Percentiles rank a stretch among this genome's conserved stretches.
phyloP scores from a whole-genome alignment of 2,329 filamentous ascomycete genomes.

The Elsinoe fawcettii region DNA sequence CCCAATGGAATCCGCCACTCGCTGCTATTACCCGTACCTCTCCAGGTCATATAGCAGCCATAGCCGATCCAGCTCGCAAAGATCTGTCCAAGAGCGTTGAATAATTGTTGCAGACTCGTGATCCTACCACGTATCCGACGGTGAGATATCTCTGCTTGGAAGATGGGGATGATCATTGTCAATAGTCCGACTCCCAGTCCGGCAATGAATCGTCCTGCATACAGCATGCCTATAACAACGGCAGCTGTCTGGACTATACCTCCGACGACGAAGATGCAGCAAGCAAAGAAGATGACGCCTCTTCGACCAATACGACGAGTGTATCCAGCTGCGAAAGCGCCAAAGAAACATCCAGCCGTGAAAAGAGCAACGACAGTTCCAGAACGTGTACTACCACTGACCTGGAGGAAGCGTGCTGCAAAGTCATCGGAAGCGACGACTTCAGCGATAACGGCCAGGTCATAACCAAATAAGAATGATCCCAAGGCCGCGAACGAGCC shows the following conservation, averaged over 20 bases:
- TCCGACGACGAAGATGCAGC: conserved; percentile 31
- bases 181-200: conserved; percentile 35
- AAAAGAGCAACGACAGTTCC: conserved; percentile 23
- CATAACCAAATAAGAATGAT: conserved; percentile 44
- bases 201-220: conserved; percentile 22
- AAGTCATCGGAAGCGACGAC: conserved; percentile 23
- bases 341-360: conserved; percentile 22
- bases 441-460: conserved; percentile 29
- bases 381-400: conserved; percentile 18
- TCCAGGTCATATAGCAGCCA: conserved; percentile 22
- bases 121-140: conserved; percentile 22
- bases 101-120: conserved; percentile 23
- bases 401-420: conserved; percentile 20
- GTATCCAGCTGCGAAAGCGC: conserved; percentile 45
- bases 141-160: conserved; percentile 66
- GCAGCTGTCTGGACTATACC: conserved; percentile 23
- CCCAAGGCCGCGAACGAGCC: conserved; percentile 40
- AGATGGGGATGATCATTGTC: conserved; percentile 63
- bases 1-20: conserved; percentile 23
- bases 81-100: conserved; percentile 22
- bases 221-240: conserved; percentile 21
- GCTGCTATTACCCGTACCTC: conserved; percentile 19
- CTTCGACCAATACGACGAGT: conserved; percentile 65
- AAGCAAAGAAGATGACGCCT: conserved; percentile 60
- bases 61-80: conserved; percentile 23